A percentile compares a stretch with the other conserved stretches of the same genome.
Conservation (phyloP, 208 protist genomes). For the Crithidia thermophila region DNA sequence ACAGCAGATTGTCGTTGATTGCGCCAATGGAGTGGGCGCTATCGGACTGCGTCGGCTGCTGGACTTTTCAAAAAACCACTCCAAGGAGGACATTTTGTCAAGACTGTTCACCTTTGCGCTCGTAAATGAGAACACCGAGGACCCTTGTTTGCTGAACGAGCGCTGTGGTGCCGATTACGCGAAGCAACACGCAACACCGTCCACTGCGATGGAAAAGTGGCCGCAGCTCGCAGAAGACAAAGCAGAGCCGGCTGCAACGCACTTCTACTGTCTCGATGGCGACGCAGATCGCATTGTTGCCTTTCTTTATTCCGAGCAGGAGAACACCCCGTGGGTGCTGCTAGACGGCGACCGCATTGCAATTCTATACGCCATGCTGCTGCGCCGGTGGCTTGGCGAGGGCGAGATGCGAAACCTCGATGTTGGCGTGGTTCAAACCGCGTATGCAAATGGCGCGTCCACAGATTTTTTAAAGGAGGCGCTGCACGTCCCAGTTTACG, state of each 20-base stretch:
- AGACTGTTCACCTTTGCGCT: constrained; percentile 50
- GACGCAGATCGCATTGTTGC: constrained; percentile 95
- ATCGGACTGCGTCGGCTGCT: constrained; percentile 48
- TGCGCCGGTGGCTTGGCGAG: constrained; percentile 56
- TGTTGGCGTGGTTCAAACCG: constrained; percentile 94
- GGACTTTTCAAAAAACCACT: constrained; percentile 27
- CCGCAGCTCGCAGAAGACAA: not conserved
- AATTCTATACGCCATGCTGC: constrained; percentile 68
- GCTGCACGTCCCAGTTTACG: constrained; percentile 56
- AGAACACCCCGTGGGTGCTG: constrained; percentile 34
- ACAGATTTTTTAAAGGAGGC: constrained; percentile 74
- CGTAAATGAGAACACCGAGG: constrained; percentile 41
- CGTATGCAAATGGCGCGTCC: constrained; percentile 95
- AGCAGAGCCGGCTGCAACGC: constrained; percentile 13
- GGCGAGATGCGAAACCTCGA: constrained; percentile 40
- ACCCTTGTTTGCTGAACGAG: constrained; percentile 62
- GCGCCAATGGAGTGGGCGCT: constrained; percentile 90
- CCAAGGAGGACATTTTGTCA: constrained; percentile 21
- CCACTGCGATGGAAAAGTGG: constrained; percentile 42
- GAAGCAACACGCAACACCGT: constrained; percentile 55
- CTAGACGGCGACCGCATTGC: constrained; percentile 87
- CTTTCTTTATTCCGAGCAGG: constrained; percentile 35
- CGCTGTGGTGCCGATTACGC: constrained; percentile 93
- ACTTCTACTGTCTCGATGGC: constrained; percentile 93
- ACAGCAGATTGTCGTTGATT: constrained; percentile 79